Conservation (phyloP, 2,329 filamentous ascomycete species). For the Claviceps cyperi region DNA sequence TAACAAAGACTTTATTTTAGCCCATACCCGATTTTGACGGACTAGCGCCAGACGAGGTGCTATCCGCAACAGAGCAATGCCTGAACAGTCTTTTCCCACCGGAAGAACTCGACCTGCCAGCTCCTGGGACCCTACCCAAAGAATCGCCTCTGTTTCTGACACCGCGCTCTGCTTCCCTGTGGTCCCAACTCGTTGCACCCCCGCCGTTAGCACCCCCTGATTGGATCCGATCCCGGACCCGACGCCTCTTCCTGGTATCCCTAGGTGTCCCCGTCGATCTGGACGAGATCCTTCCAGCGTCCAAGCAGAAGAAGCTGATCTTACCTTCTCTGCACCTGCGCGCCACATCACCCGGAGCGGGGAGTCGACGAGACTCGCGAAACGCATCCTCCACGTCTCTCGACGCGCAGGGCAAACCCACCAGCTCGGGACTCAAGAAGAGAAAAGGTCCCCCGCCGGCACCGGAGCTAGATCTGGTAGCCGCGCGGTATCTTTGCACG, state of each 20-base stretch:
- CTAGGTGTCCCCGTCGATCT: constrained; percentile 91
- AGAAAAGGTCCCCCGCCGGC: constrained; percentile 48
- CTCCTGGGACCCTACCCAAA: constrained; percentile 34
- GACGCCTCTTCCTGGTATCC: constrained; percentile 87
- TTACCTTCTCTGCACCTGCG: constrained; percentile 74
- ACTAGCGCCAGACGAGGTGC: constrained; percentile 45
- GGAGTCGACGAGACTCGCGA: constrained; percentile 30
- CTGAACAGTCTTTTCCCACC: constrained; percentile 51
- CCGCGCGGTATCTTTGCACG: constrained; percentile 62
- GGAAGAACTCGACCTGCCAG: constrained; percentile 36
- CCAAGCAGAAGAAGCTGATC: constrained; percentile 94
- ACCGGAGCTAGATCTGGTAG: constrained; percentile 65
- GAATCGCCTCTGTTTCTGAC: constrained; percentile 62
- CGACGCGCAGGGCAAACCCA: constrained; percentile 42
- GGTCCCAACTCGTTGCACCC: constrained; percentile 91
- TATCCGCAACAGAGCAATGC: constrained; percentile 48
- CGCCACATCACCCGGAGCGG: constrained; percentile 34
- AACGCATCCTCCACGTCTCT: constrained; percentile 45
- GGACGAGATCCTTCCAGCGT: constrained; percentile 91
- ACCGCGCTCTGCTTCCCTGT: constrained; percentile 75
- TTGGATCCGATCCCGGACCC: constrained; percentile 92
- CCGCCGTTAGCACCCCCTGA: constrained; percentile 90
- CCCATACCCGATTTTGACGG: constrained; percentile 54
- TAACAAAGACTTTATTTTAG: constrained; percentile 23
- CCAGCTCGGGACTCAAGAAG: constrained; percentile 21